Evolutionary conservation across 2,329 filamentous ascomycete genomes (phyloP), one percentile per base, ranked within the genome.

Genomic region (Ceratocystis alfenasii): DNA sequence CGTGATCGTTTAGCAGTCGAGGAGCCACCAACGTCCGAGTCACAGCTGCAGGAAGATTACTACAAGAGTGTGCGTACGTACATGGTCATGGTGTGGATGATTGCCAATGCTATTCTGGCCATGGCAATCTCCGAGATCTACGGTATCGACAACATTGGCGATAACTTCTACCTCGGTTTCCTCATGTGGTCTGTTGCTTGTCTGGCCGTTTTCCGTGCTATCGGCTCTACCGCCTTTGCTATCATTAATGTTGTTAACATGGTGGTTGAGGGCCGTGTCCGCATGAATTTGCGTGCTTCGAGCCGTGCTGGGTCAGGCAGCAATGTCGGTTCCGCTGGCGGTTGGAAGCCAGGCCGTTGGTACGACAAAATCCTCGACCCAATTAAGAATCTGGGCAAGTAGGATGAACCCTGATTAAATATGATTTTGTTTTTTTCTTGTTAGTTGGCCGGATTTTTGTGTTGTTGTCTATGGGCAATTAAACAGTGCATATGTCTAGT

Each of bases 31-130:
- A 71, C 84, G 17, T 86, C 83, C 55, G 93, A 96, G 71, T 80
- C 83, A 0, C 94, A 97, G 77, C 78, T 91, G 76, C 94, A 99
- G 75, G 94, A 99, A 75, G 94, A 99, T 77, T 99, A 99, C 81
- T 99, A 99, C 82, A 90, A 92, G 75, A 90, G 88, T 50, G 94
- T 99, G 64, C 86, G 94, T 65, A 99, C 94, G 0, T 99, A 99
- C 84, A 95, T 99, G 87, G 94, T 99, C 12, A 86, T 95, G 55
- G 82, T 87, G 60, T 99, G 94, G 94, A 90, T 99, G 83, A 82
- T 95, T 45, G 85, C 86, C 71, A 99, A 99, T 74, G 90, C 88
- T 2, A 85, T 96, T 68, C 85, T 99, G 46, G 93, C 90, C 73
- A 99, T 99, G 94, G 84, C 88, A 1, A 87, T 97, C 15, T 88